Evolutionary conservation across 352 stramenopile species (phyloP).

Genomic region (Poterioochromonas sp.): DNA sequence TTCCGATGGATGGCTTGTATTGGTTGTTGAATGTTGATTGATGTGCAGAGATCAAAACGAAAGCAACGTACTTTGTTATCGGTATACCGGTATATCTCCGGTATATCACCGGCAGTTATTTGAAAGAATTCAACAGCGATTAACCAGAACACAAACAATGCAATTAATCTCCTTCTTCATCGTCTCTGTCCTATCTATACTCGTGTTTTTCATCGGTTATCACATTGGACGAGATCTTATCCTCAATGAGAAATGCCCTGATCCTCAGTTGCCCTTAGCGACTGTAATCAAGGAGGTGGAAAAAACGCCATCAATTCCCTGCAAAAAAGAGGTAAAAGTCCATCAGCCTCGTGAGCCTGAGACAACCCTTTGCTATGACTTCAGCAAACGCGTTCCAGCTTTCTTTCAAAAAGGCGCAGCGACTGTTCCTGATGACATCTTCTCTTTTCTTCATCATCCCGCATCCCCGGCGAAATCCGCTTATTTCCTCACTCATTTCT

Average conservation of each 20-base stretch:
- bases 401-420: too few species aligned
- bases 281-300: background rate
- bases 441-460: constrained; percentile 29
- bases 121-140: too few species aligned
- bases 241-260: background rate
- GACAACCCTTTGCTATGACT: background rate
- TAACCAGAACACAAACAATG: too few species aligned
- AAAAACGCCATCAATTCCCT: background rate
- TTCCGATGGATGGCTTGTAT: too few species aligned
- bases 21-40: too few species aligned
- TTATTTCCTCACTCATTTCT: background rate
- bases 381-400: background rate
- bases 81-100: too few species aligned
- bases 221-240: background rate
- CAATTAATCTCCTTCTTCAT: too few species aligned
- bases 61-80: too few species aligned
- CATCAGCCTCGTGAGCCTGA: background rate
- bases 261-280: background rate
- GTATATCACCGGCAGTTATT: too few species aligned
- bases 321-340: background rate
- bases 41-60: too few species aligned
- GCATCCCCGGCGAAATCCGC: background rate
- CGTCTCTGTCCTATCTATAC: too few species aligned
- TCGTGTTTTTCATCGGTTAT: background rate
- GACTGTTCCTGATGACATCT: constrained; percentile 21